phyloP scores from a whole-genome alignment of 2,329 filamentous ascomycete species.

The Colletotrichum lupini region DNA sequence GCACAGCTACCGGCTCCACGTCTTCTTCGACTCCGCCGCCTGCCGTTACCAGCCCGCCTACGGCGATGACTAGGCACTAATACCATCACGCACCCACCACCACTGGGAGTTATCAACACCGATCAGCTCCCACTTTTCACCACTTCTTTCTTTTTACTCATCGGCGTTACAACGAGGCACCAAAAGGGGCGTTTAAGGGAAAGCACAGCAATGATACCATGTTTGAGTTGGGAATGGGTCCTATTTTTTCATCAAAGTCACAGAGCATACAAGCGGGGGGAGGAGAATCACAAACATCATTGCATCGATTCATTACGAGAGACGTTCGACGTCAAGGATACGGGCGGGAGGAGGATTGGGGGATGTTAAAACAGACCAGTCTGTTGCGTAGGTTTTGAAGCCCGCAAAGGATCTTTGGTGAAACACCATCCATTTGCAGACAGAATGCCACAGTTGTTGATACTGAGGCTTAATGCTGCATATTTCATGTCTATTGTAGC shows the following conservation, averaged over 20 bases:
- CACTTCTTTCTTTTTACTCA: not conserved
- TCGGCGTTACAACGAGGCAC: constrained; percentile 18
- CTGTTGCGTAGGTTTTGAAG: not conserved
- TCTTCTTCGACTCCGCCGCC: constrained; percentile 20
- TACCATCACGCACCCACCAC: not conserved
- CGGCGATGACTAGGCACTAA: constrained; percentile 22
- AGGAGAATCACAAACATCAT: not conserved
- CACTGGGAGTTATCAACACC: not conserved
- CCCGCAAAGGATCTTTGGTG: not conserved
- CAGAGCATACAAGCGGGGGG: not conserved
- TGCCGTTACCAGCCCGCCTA: constrained; percentile 18
- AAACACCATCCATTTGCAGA: not conserved
- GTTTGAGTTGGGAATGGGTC: constrained; percentile 10
- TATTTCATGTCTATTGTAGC: constrained; percentile 3
- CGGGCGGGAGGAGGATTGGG: not conserved
- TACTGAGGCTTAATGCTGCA: not conserved
- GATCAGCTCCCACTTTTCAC: not conserved
- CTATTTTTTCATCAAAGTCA: not conserved
- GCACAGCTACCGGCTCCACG: constrained; percentile 23
- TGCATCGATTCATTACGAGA: constrained; percentile 1
- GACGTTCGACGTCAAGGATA: not conserved
- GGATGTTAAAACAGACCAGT: not conserved
- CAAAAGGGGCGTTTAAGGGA: constrained; percentile 11
- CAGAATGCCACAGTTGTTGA: not conserved
- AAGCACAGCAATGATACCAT: constrained; percentile 32